A percentile compares a stretch with the other conserved stretches of the same genome.
These are phyloP conservation scores for Oidium heveae DNA, from an alignment of 2,329 filamentous ascomycete genomes.

Conservation along the genomic window DNA sequence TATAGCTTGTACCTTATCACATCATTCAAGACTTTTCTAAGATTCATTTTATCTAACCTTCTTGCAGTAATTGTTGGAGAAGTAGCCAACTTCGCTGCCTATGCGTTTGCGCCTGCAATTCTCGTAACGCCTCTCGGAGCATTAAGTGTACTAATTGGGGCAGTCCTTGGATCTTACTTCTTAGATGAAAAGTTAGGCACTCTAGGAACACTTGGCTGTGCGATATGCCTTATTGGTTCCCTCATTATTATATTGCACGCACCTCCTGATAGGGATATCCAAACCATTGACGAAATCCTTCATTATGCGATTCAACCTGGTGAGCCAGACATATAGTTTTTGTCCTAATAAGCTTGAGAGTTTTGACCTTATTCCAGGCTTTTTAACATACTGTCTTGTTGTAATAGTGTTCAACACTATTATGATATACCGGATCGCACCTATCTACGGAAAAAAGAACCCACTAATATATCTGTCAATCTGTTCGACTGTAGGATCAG, in stretches of 20 bases:
- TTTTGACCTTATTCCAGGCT: conserved; percentile 29
- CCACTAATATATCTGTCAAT: conserved; percentile 92
- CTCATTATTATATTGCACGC: conserved; percentile 96
- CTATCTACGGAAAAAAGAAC: conserved; percentile 78
- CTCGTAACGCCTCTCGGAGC: conserved; percentile 87
- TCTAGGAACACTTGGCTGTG: conserved; percentile 80
- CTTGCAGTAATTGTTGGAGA: conserved; percentile 66
- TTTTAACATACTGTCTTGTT: conserved; percentile 59
- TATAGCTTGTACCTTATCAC: conserved; percentile 39
- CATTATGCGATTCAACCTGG: conserved; percentile 76
- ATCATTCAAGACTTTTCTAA: not conserved
- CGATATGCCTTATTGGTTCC: conserved; percentile 83
- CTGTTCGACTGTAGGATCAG: conserved; percentile 86
- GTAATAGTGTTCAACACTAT: conserved; percentile 65
- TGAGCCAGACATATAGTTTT: conserved; percentile 19
- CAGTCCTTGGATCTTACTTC: conserved; percentile 86
- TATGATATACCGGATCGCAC: conserved; percentile 93
- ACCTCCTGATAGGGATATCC: conserved; percentile 73
- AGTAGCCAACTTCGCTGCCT: conserved; percentile 90
- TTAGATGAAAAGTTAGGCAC: conserved; percentile 73
- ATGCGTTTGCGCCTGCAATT: conserved; percentile 96
- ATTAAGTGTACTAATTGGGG: conserved; percentile 80
- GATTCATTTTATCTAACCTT: conserved; percentile 8
- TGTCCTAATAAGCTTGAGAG: not conserved
- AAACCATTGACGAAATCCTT: conserved; percentile 78